Evolutionary conservation across 106 monocot species (phyloP).

Genomic region (Alisma plantagoaquatica): DNA sequence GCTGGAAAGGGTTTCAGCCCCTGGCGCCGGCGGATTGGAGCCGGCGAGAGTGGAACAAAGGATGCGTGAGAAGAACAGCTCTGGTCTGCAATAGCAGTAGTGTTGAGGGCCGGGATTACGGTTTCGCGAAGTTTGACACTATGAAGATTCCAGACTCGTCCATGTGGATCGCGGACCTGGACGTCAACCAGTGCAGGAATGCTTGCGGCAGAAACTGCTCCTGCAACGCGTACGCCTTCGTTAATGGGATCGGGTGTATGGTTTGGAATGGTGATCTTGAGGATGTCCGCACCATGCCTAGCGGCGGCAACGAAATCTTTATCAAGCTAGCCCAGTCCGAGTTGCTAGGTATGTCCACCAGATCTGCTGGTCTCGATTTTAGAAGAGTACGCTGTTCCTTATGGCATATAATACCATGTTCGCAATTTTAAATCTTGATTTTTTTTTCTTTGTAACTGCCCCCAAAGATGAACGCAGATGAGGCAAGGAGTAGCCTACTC

Average conservation of each 20-base stretch:
- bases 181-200: not conserved
- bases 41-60: not conserved
- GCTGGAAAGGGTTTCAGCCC: constrained; percentile 1
- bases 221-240: constrained; percentile 3
- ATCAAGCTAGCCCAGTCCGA: no score
- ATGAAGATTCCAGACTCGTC: constrained; percentile 7
- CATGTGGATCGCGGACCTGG: not conserved
- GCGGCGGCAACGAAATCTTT: not conserved
- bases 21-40: not conserved
- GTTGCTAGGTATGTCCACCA: no score
- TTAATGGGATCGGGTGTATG: not conserved
- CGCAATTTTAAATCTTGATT: no score
- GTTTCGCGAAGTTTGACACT: not conserved
- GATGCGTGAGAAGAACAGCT: constrained; percentile 1
- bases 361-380: no score
- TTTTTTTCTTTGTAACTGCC: no score
- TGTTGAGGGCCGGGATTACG: not conserved
- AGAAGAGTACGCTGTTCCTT: no score
- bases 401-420: no score
- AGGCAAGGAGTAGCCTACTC: no score
- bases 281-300: not conserved
- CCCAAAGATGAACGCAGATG: no score
- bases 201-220: not conserved
- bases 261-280: not conserved
- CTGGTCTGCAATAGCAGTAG: not conserved